Conservation (phyloP, 2,329 filamentous ascomycete genomes). For the Orbilia blumenaviensis region DNA sequence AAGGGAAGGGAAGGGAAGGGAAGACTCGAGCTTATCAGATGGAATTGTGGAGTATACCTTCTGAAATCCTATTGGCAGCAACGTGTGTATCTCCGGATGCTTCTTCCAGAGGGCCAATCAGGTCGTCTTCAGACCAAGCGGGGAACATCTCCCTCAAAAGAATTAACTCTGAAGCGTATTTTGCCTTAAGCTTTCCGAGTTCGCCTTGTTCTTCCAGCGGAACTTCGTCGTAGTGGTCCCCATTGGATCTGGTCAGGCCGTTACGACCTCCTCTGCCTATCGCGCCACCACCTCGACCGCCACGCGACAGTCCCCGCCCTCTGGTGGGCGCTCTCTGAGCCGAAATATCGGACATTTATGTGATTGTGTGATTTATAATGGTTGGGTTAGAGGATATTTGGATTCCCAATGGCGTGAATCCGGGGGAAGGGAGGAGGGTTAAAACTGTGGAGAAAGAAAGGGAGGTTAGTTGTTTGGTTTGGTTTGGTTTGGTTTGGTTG, state of each 20-base stretch:
- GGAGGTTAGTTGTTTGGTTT: conserved; percentile 28
- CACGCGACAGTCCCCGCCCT: conserved; percentile 88
- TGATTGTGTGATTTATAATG: conserved; percentile 20
- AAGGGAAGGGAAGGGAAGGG: background rate
- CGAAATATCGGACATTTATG: conserved; percentile 83
- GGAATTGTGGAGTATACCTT: conserved; percentile 67
- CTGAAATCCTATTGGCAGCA: conserved; percentile 79
- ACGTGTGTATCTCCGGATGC: conserved; percentile 79
- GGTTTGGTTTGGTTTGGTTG: conserved; percentile 6
- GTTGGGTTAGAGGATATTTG: conserved; percentile 5
- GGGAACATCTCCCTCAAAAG: conserved; percentile 92
- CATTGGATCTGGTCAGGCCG: conserved; percentile 71
- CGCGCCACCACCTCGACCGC: conserved; percentile 74
- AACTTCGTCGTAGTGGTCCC: conserved; percentile 68
- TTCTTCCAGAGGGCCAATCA: conserved; percentile 92
- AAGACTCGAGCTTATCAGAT: conserved; percentile 17
- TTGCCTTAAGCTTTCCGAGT: conserved; percentile 88
- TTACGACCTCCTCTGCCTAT: conserved; percentile 75
- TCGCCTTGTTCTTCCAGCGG: conserved; percentile 78
- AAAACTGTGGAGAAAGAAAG: conserved; percentile 30
- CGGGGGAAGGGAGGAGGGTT: conserved; percentile 16
- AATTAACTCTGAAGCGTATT: conserved; percentile 79
- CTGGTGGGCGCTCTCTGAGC: conserved; percentile 65
- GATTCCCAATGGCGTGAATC: conserved; percentile 45
- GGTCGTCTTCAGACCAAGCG: conserved; percentile 93